Percentiles rank a stretch among this genome's conserved stretches.
These are phyloP conservation scores for Rhytidiadelphus loreus DNA, from an alignment of 225 moss, liverwort and hornwort species.

Conservation along the genomic window DNA sequence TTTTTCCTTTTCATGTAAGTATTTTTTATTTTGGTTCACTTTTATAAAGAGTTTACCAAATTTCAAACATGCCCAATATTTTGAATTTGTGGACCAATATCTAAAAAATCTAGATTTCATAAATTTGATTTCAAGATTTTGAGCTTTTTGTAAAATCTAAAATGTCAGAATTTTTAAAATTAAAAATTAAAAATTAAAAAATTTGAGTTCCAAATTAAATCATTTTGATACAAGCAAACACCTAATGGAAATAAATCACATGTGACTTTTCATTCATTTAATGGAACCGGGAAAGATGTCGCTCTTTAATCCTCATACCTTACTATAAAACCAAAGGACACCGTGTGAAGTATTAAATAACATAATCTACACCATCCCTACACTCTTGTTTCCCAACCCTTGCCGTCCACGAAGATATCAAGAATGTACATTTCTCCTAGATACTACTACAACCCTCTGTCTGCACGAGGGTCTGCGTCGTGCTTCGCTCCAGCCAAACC, in stretches of 20 bases:
- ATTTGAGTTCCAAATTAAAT: not conserved
- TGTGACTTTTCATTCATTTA: no score
- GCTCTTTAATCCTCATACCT: no score
- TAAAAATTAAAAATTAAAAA: not conserved
- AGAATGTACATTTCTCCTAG: rapidly evolving
- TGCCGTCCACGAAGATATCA: not conserved
- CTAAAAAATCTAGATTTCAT: not conserved
- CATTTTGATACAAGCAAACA: no score
- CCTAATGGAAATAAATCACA: no score
- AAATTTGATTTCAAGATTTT: not conserved
- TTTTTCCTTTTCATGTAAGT: not conserved
- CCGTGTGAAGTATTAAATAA: not conserved
- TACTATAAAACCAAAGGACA: no score
- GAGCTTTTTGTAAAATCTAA: not conserved
- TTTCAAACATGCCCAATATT: not conserved
- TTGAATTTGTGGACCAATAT: not conserved
- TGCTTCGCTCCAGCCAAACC: slow-evolving; percentile 6
- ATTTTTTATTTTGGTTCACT: not conserved
- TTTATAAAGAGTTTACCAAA: not conserved
- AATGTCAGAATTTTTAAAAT: not conserved
- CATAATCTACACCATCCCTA: rapidly evolving
- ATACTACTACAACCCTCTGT: not conserved
- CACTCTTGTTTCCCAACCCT: not conserved
- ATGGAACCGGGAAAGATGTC: not conserved
- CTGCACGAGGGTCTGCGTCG: not conserved